Percentiles rank a stretch among this genome's conserved stretches.
These are phyloP conservation scores for Rhododendron ovatum DNA, from an alignment of 148 eudicot species.

Conservation along the genomic window DNA sequence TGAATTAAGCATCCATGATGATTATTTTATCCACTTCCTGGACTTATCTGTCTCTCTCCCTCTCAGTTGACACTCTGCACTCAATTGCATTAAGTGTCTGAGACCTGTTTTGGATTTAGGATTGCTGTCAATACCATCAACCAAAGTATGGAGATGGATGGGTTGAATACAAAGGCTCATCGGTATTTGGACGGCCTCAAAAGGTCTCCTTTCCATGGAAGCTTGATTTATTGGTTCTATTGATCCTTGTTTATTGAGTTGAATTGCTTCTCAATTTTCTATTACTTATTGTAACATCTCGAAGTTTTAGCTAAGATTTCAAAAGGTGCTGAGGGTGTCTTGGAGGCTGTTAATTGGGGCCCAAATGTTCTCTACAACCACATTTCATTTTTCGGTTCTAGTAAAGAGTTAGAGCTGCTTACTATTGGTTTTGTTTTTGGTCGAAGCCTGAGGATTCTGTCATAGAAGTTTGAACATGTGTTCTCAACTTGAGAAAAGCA, in stretches of 20 bases:
- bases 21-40: no score
- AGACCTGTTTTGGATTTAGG: conserved; percentile 32
- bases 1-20: no score
- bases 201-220: conserved; percentile 15
- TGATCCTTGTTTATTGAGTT: neutral
- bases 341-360: no score
- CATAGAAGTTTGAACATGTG: neutral
- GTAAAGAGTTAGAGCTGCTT: neutral
- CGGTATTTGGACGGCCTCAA: conserved; percentile 25
- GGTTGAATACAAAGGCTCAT: conserved; percentile 59
- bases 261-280: neutral
- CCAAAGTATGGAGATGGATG: conserved; percentile 98
- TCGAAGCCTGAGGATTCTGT: neutral
- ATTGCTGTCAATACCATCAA: conserved; percentile 95
- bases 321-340: neutral
- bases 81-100: neutral
- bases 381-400: neutral
- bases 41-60: no score
- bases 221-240: neutral
- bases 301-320: neutral
- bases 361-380: neutral
- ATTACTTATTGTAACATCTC: neutral
- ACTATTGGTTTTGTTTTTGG: neutral
- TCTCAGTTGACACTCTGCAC: neutral
- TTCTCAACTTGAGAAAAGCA: neutral